Conservation (phyloP, 805 yeast species). For the Metschnikowia noctiluminum region DNA sequence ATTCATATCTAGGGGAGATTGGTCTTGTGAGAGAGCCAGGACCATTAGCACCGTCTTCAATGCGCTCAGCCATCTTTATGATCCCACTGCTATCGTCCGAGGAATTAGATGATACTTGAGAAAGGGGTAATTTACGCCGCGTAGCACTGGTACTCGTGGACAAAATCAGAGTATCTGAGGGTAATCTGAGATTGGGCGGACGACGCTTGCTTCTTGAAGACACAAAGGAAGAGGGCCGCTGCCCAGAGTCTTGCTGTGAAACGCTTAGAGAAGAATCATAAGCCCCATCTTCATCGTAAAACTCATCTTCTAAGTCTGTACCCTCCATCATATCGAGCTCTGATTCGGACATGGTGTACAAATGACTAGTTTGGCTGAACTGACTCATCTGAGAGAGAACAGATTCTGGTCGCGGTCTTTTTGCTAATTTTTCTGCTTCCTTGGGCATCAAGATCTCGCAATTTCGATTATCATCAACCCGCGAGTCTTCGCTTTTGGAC, state of each 20-base stretch:
- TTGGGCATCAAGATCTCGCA: neutral
- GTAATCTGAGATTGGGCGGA: constrained; percentile 31
- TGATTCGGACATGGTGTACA: constrained; percentile 41
- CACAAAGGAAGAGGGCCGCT: constrained; percentile 15
- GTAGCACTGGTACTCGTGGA: constrained; percentile 29
- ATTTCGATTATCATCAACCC: neutral
- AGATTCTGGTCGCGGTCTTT: constrained; percentile 35
- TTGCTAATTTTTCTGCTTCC: constrained; percentile 1
- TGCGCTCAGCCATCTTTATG: constrained; percentile 9
- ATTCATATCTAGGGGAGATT: constrained; percentile 5
- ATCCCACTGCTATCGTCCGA: constrained; percentile 31
- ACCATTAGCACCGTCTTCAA: constrained; percentile 7
- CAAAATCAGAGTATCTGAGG: constrained; percentile 36
- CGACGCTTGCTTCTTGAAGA: constrained; percentile 20
- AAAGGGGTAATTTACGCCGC: constrained; percentile 26
- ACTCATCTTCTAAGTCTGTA: constrained; percentile 36
- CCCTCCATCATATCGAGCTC: constrained; percentile 40
- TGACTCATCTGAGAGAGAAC: constrained; percentile 40
- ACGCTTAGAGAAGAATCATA: constrained; percentile 39
- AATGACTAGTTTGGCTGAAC: constrained; percentile 38
- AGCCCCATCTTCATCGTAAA: constrained; percentile 32
- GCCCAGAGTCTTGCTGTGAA: constrained; percentile 26
- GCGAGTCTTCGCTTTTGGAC: neutral
- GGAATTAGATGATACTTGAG: constrained; percentile 36
- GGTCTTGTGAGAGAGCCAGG: constrained; percentile 1